These are phyloP conservation scores for Prunus armeniaca DNA, from an alignment of 306 rosid species.

Conservation along the genomic window DNA sequence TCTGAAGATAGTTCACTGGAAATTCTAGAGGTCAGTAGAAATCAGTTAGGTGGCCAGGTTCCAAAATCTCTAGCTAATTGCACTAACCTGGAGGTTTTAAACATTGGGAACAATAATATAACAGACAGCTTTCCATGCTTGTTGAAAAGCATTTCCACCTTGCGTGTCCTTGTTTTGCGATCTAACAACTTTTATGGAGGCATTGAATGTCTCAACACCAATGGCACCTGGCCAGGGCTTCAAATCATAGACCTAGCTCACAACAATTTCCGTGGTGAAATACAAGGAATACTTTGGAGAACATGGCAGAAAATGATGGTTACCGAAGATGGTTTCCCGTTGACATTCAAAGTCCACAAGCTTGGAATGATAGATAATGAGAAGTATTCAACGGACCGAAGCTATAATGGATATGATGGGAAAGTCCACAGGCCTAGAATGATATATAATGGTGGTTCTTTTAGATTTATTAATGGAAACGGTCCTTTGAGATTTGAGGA, in stretches of 20 bases:
- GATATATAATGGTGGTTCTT: too few species aligned
- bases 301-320: too few species aligned
- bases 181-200: constrained; percentile 8
- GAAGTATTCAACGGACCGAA: too few species aligned
- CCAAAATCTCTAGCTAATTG: constrained; percentile 19
- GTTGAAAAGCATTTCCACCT: constrained; percentile 15
- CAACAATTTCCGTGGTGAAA: too few species aligned
- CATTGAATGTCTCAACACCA: neutral
- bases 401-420: too few species aligned
- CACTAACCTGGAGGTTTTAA: constrained; percentile 4
- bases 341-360: rapidly evolving
- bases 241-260: too few species aligned
- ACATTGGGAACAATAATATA: constrained; percentile 26
- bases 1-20: neutral
- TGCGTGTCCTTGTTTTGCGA: neutral
- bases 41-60: neutral
- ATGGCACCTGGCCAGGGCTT: constrained; percentile 2
- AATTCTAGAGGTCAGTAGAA: constrained; percentile 17
- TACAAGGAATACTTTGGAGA: too few species aligned
- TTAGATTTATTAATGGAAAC: too few species aligned
- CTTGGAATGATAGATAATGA: too few species aligned
- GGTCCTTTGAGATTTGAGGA: too few species aligned
- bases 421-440: too few species aligned
- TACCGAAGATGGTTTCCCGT: too few species aligned
- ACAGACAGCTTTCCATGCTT: constrained; percentile 9